Evolutionary conservation across 148 eudicot species (phyloP), one percentile per base, ranked within the genome.

Genomic region (Polygonum maritimum): DNA sequence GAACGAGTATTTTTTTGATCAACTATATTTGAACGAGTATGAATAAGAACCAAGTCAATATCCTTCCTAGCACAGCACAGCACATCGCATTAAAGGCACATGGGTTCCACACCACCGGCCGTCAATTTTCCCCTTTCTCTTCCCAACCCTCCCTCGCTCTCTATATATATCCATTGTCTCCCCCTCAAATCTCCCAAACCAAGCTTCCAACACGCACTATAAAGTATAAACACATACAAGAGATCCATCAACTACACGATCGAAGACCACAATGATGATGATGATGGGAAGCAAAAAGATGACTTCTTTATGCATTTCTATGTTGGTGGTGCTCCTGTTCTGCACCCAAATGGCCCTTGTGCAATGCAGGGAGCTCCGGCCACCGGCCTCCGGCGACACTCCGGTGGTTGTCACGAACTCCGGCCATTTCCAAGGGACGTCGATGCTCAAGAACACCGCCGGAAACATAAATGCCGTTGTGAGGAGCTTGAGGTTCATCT

Each of bases 401-500:
- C 57, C 36, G 33, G 67, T 60, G 35, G 67, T 52, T 52, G 19
- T 16, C 0, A 16, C 19, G 7, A n/a, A 12, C 38, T 10, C 69
- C 16, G 5, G 3, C 69, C 69, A 62, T 26, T 26, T 26, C 31
- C 69, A 60, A 31, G 14, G 36, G 38, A 12, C 3, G 36, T 0
- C 69, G 69, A 7, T 31, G 4, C 31, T 60, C 14, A 21, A 35
- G 36, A 13, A 58, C 67, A 21, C 67, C 16, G 36, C 14, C 62
- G 35, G 63, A 3, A 49, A 33, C n/a, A 48, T 57, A 5, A 52
- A 36, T 5, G 35, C 77, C 22, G 15, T 75, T 1, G 35, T 75
- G 6, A 36, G 58, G 16, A 60, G 78, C 54, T 76, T 76, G 78
- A 15, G 78, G 55, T 76, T 21, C 33, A 55, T 76, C 6, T 26